Conservation (phyloP, 306 rosid species). For the Ceratonia siliqua region DNA sequence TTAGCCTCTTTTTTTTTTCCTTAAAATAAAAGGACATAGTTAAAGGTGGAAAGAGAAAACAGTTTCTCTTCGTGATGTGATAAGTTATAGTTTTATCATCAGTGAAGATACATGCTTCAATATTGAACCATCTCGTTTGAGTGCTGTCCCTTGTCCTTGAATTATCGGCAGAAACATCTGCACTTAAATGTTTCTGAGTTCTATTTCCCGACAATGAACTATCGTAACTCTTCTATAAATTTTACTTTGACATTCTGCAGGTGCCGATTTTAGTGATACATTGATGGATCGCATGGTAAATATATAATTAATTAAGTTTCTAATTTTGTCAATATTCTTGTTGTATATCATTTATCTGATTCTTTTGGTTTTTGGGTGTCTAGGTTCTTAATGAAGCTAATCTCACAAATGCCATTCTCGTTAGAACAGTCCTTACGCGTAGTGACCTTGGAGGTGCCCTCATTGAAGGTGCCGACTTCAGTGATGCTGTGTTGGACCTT, state of each 20-base stretch:
- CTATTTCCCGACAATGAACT: neutral
- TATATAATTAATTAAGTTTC: neutral
- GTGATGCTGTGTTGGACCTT: conserved; percentile 94
- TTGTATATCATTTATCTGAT: neutral
- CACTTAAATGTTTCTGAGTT: neutral
- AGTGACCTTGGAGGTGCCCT: conserved; percentile 91
- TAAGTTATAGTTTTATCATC: neutral
- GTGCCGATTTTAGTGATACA: conserved; percentile 92
- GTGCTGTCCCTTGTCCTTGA: neutral
- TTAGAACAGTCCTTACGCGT: conserved; percentile 87
- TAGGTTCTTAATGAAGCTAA: conserved; percentile 92
- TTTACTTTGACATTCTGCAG: conserved; percentile 36
- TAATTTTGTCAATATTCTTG: neutral
- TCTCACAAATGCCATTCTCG: conserved; percentile 77
- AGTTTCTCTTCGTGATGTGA: neutral
- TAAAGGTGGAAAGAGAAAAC: neutral
- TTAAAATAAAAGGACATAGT: too few relatives aligned
- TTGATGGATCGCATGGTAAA: conserved; percentile 98
- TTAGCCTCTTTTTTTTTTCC: too few relatives aligned
- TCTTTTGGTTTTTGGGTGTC: neutral
- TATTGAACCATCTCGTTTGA: neutral
- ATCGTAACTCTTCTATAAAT: neutral
- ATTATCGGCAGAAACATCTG: neutral
- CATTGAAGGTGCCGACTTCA: conserved; percentile 90
- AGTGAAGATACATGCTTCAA: neutral